Conservation (phyloP, 2,329 filamentous ascomycete species). For the Epicoccum sorghinum region DNA sequence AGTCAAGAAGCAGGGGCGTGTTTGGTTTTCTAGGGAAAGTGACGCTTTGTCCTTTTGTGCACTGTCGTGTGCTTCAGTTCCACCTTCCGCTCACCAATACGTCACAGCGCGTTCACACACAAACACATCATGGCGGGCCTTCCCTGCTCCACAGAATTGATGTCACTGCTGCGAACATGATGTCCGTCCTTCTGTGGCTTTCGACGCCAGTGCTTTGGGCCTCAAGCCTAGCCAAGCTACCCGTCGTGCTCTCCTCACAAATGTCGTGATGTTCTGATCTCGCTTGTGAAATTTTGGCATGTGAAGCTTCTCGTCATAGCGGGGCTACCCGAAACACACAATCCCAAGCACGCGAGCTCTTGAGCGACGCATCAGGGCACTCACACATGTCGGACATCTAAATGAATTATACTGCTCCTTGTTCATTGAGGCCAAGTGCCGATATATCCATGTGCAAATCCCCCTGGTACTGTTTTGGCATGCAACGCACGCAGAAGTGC, state of each 20-base stretch:
- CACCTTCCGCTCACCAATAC: conserved; percentile 12
- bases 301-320: conserved; percentile 4
- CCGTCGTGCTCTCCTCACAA: neutral
- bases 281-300: conserved; percentile 15
- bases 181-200: conserved; percentile 5
- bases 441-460: conserved; percentile 11
- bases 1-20: conserved; percentile 2
- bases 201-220: conserved; percentile 5
- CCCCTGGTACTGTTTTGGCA: neutral
- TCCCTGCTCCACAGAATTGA: conserved; percentile 12
- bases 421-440: neutral
- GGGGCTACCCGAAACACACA: neutral
- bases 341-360: conserved; percentile 11
- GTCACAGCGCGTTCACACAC: conserved; percentile 18
- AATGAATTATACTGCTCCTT: neutral
- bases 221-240: conserved; percentile 1
- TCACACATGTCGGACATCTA: conserved; percentile 1
- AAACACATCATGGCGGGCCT: conserved; percentile 13
- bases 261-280: conserved; percentile 8
- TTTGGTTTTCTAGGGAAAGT: conserved; percentile 15
- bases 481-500: neutral
- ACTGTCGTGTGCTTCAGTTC: conserved; percentile 14
- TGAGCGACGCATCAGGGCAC: conserved; percentile 3
- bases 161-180: conserved; percentile 11
- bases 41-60: conserved; percentile 14